Conservation (phyloP, 148 eudicot species). For the Talinum fruticosum region DNA sequence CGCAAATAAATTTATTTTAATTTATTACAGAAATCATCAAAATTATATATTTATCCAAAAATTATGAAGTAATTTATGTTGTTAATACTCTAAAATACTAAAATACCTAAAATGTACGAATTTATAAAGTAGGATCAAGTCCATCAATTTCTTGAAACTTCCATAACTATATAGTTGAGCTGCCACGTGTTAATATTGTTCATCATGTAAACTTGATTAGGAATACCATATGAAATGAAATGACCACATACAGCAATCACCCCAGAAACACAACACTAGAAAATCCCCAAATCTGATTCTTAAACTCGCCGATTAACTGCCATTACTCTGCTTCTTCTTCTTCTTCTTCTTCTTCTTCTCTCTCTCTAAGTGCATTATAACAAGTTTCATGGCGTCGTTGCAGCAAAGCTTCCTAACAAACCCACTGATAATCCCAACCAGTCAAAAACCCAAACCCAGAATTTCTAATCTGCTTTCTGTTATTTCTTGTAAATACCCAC, state of each 20-base stretch:
- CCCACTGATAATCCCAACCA: constrained; percentile 38
- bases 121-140: no score
- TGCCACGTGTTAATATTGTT: constrained; percentile 40
- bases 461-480: constrained; percentile 20
- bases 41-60: no score
- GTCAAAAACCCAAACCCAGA: constrained; percentile 37
- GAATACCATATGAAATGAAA: constrained; percentile 15
- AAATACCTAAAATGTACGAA: no score
- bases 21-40: no score
- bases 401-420: constrained; percentile 54
- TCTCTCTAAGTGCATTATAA: not conserved
- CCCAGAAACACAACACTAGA: not conserved
- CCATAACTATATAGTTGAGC: not conserved
- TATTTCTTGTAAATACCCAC: constrained; percentile 44
- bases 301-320: not conserved
- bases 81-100: no score
- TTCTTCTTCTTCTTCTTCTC: not conserved
- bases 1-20: no score
- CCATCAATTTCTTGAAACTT: not conserved
- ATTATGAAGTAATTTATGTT: no score
- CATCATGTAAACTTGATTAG: constrained; percentile 27
- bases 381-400: constrained; percentile 36
- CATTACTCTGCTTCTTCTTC: not conserved
- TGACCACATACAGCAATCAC: not conserved
- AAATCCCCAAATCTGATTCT: not conserved